Evolutionary conservation across 768 basidiomycete genomes (phyloP).

Genomic region (Pleurotus cornucopiae): DNA sequence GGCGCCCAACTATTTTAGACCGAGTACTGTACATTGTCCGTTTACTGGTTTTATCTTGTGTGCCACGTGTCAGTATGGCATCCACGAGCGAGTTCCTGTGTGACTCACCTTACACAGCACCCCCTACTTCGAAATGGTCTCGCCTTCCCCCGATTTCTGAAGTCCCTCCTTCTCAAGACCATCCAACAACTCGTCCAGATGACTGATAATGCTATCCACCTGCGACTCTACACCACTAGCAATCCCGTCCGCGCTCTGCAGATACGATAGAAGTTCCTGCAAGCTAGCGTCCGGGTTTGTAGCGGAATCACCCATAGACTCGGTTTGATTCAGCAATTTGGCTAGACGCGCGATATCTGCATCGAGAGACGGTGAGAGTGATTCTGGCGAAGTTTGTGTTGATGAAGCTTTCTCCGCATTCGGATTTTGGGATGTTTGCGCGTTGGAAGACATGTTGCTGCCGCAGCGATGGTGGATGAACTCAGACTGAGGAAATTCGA

Average conservation of each 20-base stretch:
- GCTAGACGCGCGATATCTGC: conserved; percentile 31
- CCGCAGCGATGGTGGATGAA: not conserved
- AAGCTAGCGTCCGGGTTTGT: not conserved
- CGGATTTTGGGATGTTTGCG: too few species aligned
- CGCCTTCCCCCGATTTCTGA: not conserved
- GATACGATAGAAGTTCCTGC: conserved; percentile 44
- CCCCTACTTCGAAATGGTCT: not conserved
- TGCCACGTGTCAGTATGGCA: too few species aligned
- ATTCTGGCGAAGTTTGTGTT: not conserved
- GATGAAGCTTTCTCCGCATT: too few species aligned
- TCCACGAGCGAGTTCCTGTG: too few species aligned
- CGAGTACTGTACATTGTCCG: too few species aligned
- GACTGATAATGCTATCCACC: conserved; percentile 56
- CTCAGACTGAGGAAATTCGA: not conserved
- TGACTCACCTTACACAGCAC: too few species aligned
- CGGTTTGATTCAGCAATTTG: conserved; percentile 21
- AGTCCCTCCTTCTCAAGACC: conserved; percentile 29
- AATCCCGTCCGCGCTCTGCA: conserved; percentile 56
- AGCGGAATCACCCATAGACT: conserved; percentile 16
- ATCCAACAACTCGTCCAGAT: conserved; percentile 51
- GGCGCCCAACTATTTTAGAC: too few species aligned
- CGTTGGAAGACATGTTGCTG: too few species aligned
- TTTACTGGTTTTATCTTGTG: too few species aligned
- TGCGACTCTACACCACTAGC: conserved; percentile 59
- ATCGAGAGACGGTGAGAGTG: conserved; percentile 20